These are phyloP conservation scores for Warburgia ugandensis DNA, from an alignment of 164 flowering plant genomes.

Conservation along the genomic window DNA sequence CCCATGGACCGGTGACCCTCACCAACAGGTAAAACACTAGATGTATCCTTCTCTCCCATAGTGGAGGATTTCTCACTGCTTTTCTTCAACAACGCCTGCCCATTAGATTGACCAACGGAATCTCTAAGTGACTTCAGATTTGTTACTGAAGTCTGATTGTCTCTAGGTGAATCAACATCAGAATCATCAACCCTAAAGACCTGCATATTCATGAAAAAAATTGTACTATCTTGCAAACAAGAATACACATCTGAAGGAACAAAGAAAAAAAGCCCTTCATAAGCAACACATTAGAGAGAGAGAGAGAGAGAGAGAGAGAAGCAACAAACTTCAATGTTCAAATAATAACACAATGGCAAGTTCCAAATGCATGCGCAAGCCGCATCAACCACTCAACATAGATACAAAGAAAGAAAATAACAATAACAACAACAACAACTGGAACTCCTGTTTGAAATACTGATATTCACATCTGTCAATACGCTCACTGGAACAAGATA, in stretches of 20 bases:
- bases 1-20: conserved; percentile 74
- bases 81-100: conserved; percentile 32
- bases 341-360: neutral
- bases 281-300: no score
- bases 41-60: conserved; percentile 30
- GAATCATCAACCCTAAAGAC: conserved; percentile 58
- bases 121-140: conserved; percentile 27
- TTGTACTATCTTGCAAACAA: no score
- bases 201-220: conserved; percentile 23
- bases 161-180: conserved; percentile 48
- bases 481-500: no score
- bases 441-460: no score
- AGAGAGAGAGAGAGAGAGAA: neutral
- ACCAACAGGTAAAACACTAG: conserved; percentile 25
- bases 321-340: neutral
- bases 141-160: conserved; percentile 22
- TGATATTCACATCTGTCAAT: no score
- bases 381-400: no score
- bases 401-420: no score
- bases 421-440: no score
- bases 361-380: no score
- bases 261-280: no score
- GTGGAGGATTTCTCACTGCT: conserved; percentile 27
- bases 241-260: no score
- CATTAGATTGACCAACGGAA: conserved; percentile 26